phyloP scores from a whole-genome alignment of 2,329 filamentous ascomycete genomes.

The Leptographium wingfieldii region DNA sequence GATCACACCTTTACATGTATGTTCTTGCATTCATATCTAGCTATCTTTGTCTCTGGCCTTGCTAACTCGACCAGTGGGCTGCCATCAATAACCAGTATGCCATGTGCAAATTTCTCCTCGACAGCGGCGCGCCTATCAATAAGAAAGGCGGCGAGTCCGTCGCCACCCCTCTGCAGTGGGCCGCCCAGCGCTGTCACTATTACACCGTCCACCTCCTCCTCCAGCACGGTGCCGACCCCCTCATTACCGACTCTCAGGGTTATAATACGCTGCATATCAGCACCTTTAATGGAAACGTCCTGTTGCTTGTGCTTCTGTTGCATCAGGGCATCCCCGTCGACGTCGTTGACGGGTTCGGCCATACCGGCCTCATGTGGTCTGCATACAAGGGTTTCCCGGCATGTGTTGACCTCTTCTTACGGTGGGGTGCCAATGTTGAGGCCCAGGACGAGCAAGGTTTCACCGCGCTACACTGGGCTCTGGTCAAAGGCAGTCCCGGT shows the following conservation, averaged over 20 bases:
- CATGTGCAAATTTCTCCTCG: constrained; percentile 91
- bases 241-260: constrained; percentile 85
- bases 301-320: constrained; percentile 75
- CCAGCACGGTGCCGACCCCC: constrained; percentile 80
- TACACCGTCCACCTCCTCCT: constrained; percentile 91
- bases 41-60: not conserved
- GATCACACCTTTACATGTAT: constrained; percentile 89
- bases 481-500: constrained; percentile 81
- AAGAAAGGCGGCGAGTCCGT: constrained; percentile 90
- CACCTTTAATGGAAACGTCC: constrained; percentile 91
- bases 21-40: constrained; percentile 13
- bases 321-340: constrained; percentile 95
- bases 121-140: constrained; percentile 77
- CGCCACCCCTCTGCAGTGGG: constrained; percentile 92
- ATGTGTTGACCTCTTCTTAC: constrained; percentile 81
- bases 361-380: constrained; percentile 96
- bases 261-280: constrained; percentile 97
- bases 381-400: constrained; percentile 93
- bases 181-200: constrained; percentile 90
- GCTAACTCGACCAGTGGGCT: constrained; percentile 57
- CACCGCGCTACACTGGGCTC: constrained; percentile 88
- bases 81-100: constrained; percentile 98
- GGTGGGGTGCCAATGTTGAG: constrained; percentile 92
- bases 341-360: constrained; percentile 75
- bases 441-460: constrained; percentile 85